These are phyloP conservation scores for Pisolithus sp. DNA, from an alignment of 768 basidiomycete genomes.

Conservation along the genomic window DNA sequence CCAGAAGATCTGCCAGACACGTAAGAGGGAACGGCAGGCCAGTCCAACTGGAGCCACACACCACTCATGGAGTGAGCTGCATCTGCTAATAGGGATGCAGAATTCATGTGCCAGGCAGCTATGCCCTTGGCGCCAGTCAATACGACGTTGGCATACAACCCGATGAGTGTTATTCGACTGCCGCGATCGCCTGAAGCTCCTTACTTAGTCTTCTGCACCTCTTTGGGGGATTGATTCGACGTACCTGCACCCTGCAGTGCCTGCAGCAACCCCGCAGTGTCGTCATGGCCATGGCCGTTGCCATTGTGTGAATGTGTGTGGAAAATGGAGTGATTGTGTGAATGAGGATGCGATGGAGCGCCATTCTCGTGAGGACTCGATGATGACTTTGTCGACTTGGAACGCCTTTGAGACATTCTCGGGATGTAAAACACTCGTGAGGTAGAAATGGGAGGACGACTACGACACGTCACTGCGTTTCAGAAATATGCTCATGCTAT, in stretches of 20 bases:
- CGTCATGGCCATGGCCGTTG: constrained; percentile 52
- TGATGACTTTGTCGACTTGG: constrained; percentile 12
- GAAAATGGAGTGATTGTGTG: constrained; percentile 48
- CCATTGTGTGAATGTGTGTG: constrained; percentile 63
- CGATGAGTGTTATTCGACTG: constrained; percentile 77
- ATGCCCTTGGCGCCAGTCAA: constrained; percentile 79
- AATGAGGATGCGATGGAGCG: constrained; percentile 25
- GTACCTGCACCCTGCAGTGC: constrained; percentile 61
- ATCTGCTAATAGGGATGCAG: constrained; percentile 86
- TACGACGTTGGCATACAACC: constrained; percentile 74
- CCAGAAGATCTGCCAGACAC: constrained; percentile 57
- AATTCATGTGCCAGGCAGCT: constrained; percentile 88
- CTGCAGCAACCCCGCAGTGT: constrained; percentile 61
- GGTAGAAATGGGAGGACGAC: constrained; percentile 5
- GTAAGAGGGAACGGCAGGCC: constrained; percentile 7
- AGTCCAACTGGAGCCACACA: constrained; percentile 30
- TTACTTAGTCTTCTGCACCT: background rate
- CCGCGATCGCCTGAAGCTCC: constrained; percentile 62
- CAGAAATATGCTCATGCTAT: too few species aligned
- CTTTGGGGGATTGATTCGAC: constrained; percentile 13
- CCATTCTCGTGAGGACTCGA: constrained; percentile 14
- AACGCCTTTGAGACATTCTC: constrained; percentile 18
- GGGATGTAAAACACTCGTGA: background rate
- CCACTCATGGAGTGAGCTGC: constrained; percentile 89
- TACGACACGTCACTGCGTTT: constrained; percentile 10